These are phyloP conservation scores for Colletotrichum zoysiae DNA, from an alignment of 2,329 filamentous ascomycete genomes.

Conservation along the genomic window DNA sequence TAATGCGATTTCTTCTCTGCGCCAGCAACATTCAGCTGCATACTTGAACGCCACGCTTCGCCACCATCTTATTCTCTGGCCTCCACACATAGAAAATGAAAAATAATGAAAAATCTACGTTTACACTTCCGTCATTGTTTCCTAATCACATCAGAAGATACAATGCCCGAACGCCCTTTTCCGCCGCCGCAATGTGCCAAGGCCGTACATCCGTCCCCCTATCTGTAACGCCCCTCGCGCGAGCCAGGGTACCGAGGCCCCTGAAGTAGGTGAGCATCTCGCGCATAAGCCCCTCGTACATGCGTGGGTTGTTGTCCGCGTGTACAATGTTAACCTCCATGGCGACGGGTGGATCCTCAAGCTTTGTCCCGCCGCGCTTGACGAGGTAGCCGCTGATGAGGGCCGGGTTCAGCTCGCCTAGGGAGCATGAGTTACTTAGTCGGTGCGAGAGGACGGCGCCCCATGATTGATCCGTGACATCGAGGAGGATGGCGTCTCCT, in stretches of 20 bases:
- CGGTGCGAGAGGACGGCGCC: conserved; percentile 77
- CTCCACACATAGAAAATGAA: background rate
- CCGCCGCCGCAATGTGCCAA: conserved; percentile 81
- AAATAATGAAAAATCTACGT: conserved; percentile 16
- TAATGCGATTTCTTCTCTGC: conserved; percentile 1
- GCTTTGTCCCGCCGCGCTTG: conserved; percentile 68
- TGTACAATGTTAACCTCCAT: conserved; percentile 76
- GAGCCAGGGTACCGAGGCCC: conserved; percentile 76
- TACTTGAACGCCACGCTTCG: conserved; percentile 8
- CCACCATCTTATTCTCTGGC: background rate
- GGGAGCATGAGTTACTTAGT: conserved; percentile 69
- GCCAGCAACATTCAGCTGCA: background rate
- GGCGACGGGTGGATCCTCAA: conserved; percentile 69
- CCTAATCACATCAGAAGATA: conserved; percentile 70
- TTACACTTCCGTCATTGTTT: conserved; percentile 1
- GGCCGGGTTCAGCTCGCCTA: conserved; percentile 67
- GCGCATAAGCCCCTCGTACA: conserved; percentile 74
- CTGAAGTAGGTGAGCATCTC: conserved; percentile 80
- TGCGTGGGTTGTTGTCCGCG: conserved; percentile 64
- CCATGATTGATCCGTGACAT: conserved; percentile 82
- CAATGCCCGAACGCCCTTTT: conserved; percentile 76
- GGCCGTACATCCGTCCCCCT: conserved; percentile 73
- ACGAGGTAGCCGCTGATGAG: conserved; percentile 75
- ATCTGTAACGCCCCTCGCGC: conserved; percentile 73
- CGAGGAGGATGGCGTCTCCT: conserved; percentile 76